Percentiles rank a stretch among this genome's conserved stretches.
phyloP scores from a whole-genome alignment of 495 filamentous ascomycete genomes.

The Choiromyces venosus region DNA sequence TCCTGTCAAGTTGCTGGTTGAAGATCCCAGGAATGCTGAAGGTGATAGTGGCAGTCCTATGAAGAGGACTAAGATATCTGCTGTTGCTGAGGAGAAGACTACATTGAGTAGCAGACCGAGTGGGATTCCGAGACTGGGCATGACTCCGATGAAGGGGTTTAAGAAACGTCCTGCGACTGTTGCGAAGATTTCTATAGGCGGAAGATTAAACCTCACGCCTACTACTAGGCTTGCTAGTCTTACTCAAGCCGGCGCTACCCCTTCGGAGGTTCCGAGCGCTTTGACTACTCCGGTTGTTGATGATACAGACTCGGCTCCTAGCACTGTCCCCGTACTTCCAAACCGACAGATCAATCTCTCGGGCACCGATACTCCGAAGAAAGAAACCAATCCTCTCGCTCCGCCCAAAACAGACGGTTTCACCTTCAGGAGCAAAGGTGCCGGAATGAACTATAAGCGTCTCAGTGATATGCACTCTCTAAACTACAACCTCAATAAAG shows the following conservation, averaged over 20 bases:
- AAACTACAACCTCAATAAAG: slow-evolving; percentile 10
- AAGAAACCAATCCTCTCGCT: background rate
- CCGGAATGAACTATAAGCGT: slow-evolving; percentile 20
- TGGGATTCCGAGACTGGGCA: slow-evolving; percentile 22
- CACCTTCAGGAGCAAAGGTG: slow-evolving; percentile 23
- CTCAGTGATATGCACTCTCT: slow-evolving; percentile 18
- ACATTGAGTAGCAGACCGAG: slow-evolving; percentile 12
- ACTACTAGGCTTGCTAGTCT: slow-evolving; percentile 19
- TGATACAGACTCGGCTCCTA: background rate
- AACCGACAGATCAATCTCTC: slow-evolving; percentile 9
- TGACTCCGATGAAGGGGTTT: slow-evolving; percentile 22
- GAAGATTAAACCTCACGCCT: slow-evolving; percentile 28
- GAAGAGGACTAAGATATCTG: slow-evolving; percentile 34
- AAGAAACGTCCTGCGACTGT: background rate
- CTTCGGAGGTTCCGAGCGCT: slow-evolving; percentile 24
- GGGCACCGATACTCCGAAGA: slow-evolving; percentile 7
- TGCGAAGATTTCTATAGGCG: slow-evolving; percentile 20
- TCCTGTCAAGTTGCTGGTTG: slow-evolving; percentile 13
- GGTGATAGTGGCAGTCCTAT: slow-evolving; percentile 15
- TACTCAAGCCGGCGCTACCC: background rate
- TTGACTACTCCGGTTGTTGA: slow-evolving; percentile 13
- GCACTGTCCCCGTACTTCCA: slow-evolving; percentile 10
- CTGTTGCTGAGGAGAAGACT: background rate
- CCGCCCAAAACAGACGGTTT: slow-evolving; percentile 19
- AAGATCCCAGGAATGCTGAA: slow-evolving; percentile 15